Evolutionary conservation across 352 stramenopile genomes (phyloP).

Genomic region (Phytophthora syringae): DNA sequence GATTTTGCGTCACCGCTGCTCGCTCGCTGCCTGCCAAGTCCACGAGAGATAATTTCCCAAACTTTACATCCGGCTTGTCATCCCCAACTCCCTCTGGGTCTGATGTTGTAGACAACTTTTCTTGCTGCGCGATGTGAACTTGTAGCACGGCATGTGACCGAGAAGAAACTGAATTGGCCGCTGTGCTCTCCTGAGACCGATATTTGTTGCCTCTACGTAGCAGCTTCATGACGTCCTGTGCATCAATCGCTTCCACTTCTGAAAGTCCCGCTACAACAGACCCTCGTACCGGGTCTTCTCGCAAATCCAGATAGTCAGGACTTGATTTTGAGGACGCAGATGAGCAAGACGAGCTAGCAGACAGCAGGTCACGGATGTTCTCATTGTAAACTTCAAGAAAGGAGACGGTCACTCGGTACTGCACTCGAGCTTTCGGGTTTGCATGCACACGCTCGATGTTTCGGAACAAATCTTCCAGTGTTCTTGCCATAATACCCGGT

Average conservation of each 20-base stretch:
- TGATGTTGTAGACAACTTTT: constrained; percentile 27
- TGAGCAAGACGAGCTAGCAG: constrained; percentile 29
- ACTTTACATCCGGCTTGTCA: constrained; percentile 68
- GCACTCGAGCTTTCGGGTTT: constrained; percentile 16
- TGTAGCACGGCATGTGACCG: constrained; percentile 91
- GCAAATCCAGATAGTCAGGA: constrained; percentile 70
- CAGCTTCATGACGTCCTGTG: constrained; percentile 87
- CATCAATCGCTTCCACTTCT: constrained; percentile 82
- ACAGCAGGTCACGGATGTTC: constrained; percentile 92
- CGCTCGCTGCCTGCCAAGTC: constrained; percentile 93
- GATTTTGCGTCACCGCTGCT: constrained; percentile 91
- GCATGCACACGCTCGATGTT: constrained; percentile 56
- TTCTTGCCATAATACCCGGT: constrained; percentile 90
- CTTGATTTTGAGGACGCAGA: constrained; percentile 23
- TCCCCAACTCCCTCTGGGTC: no score
- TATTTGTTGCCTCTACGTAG: constrained; percentile 87
- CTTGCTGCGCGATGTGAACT: constrained; percentile 79
- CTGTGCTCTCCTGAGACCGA: constrained; percentile 88
- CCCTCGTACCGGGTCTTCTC: constrained; percentile 88
- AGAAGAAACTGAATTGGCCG: constrained; percentile 89
- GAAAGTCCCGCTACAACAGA: constrained; percentile 87
- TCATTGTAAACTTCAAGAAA: constrained; percentile 95
- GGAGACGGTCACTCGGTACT: constrained; percentile 76
- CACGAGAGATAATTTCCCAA: constrained; percentile 91
- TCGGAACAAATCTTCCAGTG: constrained; percentile 86